phyloP scores from a whole-genome alignment of 257 asterid species.

The Plantago ovata region DNA sequence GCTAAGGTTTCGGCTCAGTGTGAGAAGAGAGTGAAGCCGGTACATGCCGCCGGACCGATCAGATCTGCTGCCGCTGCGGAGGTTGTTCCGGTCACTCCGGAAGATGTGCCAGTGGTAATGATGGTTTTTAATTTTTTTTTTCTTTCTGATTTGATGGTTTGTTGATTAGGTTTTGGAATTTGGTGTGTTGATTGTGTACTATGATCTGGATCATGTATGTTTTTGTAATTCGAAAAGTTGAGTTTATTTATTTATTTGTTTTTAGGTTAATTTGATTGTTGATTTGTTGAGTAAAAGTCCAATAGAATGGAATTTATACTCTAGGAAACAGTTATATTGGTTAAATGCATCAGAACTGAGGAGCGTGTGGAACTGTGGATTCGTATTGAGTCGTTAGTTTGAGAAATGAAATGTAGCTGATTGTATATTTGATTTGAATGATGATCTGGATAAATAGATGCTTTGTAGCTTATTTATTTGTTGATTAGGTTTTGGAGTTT shows the following conservation, averaged over 20 bases:
- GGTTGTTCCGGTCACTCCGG: conserved; percentile 56
- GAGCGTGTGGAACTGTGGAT: too few relatives aligned
- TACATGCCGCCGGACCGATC: conserved; percentile 27
- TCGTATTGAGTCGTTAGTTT: not conserved
- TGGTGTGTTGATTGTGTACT: too few relatives aligned
- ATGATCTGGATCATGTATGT: not conserved
- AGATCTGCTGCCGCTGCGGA: conserved; percentile 39
- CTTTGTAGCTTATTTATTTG: too few relatives aligned
- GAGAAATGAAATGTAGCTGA: not conserved
- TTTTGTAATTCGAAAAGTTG: too few relatives aligned
- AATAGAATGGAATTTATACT: too few relatives aligned
- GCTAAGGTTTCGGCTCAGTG: conserved; percentile 28
- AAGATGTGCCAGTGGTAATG: conserved; percentile 48
- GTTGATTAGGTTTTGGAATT: not conserved
- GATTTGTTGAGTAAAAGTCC: too few relatives aligned
- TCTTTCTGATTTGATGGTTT: not conserved
- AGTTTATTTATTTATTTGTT: too few relatives aligned
- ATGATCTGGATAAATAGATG: too few relatives aligned
- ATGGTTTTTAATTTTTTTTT: not conserved
- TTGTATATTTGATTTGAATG: not conserved
- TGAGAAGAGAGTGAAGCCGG: conserved; percentile 14
- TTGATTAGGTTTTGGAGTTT: too few relatives aligned
- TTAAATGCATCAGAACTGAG: not conserved
- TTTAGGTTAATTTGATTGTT: not conserved
- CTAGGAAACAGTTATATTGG: too few relatives aligned